Evolutionary conservation across 805 yeast species (phyloP).

Genomic region (Maudiozyma saulgeensis): DNA sequence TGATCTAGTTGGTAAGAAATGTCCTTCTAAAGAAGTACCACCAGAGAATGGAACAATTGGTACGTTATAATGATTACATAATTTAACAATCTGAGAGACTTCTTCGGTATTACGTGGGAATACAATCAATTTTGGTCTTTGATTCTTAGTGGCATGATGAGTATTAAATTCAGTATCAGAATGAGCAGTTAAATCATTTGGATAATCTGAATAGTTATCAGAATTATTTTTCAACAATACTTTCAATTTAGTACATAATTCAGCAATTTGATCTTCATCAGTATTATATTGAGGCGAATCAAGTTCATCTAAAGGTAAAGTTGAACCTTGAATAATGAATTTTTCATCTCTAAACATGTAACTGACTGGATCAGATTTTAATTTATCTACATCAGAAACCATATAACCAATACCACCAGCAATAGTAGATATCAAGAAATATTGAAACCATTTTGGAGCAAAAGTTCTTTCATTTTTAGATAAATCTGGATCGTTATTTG

Average conservation of each 20-base stretch:
- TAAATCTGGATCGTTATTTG: background rate
- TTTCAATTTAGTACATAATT: slow-evolving; percentile 36
- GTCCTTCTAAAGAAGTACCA: slow-evolving; percentile 77
- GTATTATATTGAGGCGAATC: slow-evolving; percentile 23
- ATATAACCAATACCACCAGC: slow-evolving; percentile 1
- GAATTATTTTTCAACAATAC: slow-evolving; percentile 31
- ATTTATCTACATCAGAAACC: background rate
- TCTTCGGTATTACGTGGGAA: slow-evolving; percentile 60
- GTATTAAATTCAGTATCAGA: slow-evolving; percentile 54
- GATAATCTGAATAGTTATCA: slow-evolving; percentile 25
- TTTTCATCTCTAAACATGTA: background rate
- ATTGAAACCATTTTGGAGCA: slow-evolving; percentile 2
- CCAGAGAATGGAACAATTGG: slow-evolving; percentile 77
- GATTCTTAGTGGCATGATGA: slow-evolving; percentile 51
- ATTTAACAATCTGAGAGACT: slow-evolving; percentile 52
- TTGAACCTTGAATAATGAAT: slow-evolving; percentile 6
- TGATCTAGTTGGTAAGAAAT: slow-evolving; percentile 63
- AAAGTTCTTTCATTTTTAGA: background rate
- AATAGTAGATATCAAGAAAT: background rate
- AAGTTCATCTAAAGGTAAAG: slow-evolving; percentile 13
- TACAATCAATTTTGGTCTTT: slow-evolving; percentile 48
- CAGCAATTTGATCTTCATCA: slow-evolving; percentile 31
- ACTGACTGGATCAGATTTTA: background rate
- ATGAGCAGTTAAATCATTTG: slow-evolving; percentile 40
- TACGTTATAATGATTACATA: slow-evolving; percentile 49